Evolutionary conservation across 177 flowering plant species (phyloP).

Genomic region (Telopea speciosissima): DNA sequence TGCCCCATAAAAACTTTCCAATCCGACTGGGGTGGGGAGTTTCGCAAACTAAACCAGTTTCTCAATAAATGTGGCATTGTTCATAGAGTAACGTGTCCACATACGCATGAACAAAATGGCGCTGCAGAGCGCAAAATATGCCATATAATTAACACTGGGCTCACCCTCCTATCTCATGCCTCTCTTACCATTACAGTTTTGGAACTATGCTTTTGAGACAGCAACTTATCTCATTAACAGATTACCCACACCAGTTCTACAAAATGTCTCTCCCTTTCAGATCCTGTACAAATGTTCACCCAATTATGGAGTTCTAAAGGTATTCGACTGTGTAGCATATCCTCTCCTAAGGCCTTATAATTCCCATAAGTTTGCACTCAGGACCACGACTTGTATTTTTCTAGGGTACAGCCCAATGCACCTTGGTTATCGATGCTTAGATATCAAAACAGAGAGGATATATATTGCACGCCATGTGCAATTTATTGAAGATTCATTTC

Average conservation of each 20-base stretch:
- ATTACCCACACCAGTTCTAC: neutral
- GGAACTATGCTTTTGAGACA: neutral
- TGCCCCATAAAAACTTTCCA: neutral
- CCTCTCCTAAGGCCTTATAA: neutral
- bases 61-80: neutral
- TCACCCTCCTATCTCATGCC: neutral
- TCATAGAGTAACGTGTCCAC: neutral
- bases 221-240: neutral
- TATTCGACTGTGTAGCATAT: too few relatives aligned
- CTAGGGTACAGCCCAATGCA: neutral
- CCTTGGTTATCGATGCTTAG: too few relatives aligned
- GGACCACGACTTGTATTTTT: neutral
- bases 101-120: neutral
- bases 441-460: too few relatives aligned
- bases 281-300: too few relatives aligned
- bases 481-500: too few relatives aligned
- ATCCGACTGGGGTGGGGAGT: neutral
- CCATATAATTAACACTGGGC: too few relatives aligned
- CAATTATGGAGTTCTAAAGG: too few relatives aligned
- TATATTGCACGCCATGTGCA: too few relatives aligned
- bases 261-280: too few relatives aligned
- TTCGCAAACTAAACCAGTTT: neutral
- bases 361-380: neutral
- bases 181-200: neutral
- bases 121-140: neutral